Percentiles rank a stretch among this genome's conserved stretches.
These are phyloP conservation scores for Cryphonectria nitschkei DNA, from an alignment of 2,329 filamentous ascomycete genomes.

Conservation along the genomic window DNA sequence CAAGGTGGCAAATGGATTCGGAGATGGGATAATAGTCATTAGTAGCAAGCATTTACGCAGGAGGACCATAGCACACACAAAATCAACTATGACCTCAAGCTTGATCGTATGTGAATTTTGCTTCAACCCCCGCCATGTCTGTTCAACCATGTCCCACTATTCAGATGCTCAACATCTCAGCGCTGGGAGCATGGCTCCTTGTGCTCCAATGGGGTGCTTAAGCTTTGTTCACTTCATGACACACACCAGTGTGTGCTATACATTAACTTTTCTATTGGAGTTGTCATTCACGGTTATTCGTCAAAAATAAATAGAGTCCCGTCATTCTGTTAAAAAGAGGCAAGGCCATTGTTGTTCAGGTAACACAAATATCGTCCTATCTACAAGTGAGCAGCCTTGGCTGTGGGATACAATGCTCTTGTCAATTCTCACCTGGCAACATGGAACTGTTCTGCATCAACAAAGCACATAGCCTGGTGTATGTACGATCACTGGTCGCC, in stretches of 20 bases:
- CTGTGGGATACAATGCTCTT: not conserved
- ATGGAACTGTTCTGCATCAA: not conserved
- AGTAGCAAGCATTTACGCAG: not conserved
- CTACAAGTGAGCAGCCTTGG: not conserved
- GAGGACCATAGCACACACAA: not conserved
- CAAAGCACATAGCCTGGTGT: not conserved
- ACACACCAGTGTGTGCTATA: too few relatives aligned
- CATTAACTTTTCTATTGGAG: too few relatives aligned
- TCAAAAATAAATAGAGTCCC: not conserved
- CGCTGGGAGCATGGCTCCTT: not conserved
- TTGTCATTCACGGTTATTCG: too few relatives aligned
- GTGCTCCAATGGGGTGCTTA: not conserved
- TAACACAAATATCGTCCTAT: not conserved
- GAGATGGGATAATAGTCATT: not conserved
- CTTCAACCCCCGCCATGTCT: not conserved
- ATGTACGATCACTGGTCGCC: too few relatives aligned
- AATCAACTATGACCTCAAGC: not conserved
- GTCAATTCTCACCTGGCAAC: not conserved
- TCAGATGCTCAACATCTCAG: not conserved
- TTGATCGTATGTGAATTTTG: not conserved
- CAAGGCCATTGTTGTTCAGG: not conserved
- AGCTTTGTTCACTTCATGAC: not conserved
- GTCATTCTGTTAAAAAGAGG: not conserved
- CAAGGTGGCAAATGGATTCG: not conserved
- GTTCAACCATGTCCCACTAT: too few relatives aligned